Evolutionary conservation across 2,329 filamentous ascomycete genomes (phyloP), one percentile per base, ranked within the genome.

Genomic region (Pseudogymnoascus pannorum): DNA sequence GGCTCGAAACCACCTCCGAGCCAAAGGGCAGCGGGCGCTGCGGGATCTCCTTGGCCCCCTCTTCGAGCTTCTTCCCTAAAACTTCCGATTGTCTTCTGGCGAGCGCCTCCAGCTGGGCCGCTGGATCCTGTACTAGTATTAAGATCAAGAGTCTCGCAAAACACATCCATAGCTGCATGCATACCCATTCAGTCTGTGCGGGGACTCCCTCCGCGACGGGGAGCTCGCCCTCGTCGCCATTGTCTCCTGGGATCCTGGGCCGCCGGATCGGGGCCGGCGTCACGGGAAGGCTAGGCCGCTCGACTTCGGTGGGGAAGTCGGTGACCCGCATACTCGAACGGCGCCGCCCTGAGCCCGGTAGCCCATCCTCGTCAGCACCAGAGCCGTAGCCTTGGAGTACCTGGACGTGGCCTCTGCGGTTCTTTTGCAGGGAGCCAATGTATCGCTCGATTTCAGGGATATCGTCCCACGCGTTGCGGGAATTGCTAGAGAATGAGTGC

Each of bases 381-480:
- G 68, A 65, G 59, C 67, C 67, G 58, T 69, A 68, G 59, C 70
- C 69, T 62, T 73, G 70, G 42, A 72, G 62, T 59, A 71, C 68
- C 66, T 72, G 70, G 58, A 71, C 68, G 40, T 71, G 70, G 20
- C 69, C 79, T 63, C 78, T 80, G 61, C 79, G 81, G 70, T 84
- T 81, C 72, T 87, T 85, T 68, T 88, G 86, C 61, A 96, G 78
- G 60, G 84, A 81, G 65, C 90, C 89, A 60, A 97, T 89, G 72
- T 97, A 99, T 65, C 84, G 83, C 69, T 91, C 87, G 68, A 99
- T 99, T 66, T 91, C 88, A 11, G 90, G 89, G 59, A 95, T 83
- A 60, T 91, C 89, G 69, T 99, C 94, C 94, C 94, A 99, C 14
- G 91, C 92, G 73, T 97, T 99, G 54, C 86, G 82, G n/a, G 84